Conservation (phyloP, 257 asterid genomes). For the Craterostigma plantagineum region DNA sequence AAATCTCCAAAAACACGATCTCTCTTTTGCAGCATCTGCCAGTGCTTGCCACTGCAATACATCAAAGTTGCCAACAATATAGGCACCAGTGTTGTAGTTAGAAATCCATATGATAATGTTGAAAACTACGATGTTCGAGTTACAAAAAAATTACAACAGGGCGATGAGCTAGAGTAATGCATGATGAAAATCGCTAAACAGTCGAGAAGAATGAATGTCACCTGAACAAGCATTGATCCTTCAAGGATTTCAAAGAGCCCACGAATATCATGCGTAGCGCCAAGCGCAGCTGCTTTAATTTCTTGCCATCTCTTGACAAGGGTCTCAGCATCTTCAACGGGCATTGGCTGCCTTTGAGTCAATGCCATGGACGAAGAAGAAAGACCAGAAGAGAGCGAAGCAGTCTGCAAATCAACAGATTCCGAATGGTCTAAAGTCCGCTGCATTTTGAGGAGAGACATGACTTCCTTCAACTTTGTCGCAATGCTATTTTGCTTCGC, state of each 20-base stretch:
- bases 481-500: conserved; percentile 21
- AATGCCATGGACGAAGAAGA: conserved; percentile 32
- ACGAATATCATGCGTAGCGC: conserved; percentile 51
- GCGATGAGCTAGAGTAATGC: no score
- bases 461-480: conserved; percentile 27
- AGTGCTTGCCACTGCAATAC: conserved; percentile 79
- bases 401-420: conserved; percentile 24
- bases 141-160: no score
- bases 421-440: conserved; percentile 11
- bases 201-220: conserved; percentile 19
- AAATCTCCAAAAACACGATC: conserved; percentile 82
- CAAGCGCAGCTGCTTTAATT: conserved; percentile 82
- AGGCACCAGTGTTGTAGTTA: not conserved
- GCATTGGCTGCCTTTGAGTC: conserved; percentile 52
- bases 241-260: conserved; percentile 68
- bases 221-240: conserved; percentile 90
- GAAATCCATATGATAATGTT: no score
- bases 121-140: no score
- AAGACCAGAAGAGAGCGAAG: conserved; percentile 52
- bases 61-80: conserved; percentile 15
- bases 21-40: conserved; percentile 74
- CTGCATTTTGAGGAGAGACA: conserved; percentile 26
- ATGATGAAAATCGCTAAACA: not conserved
- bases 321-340: conserved; percentile 76
- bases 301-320: conserved; percentile 87